Base-by-base conservation (phyloP, 768 basidiomycete genomes). In the Boletus vermiculosoides region DNA sequence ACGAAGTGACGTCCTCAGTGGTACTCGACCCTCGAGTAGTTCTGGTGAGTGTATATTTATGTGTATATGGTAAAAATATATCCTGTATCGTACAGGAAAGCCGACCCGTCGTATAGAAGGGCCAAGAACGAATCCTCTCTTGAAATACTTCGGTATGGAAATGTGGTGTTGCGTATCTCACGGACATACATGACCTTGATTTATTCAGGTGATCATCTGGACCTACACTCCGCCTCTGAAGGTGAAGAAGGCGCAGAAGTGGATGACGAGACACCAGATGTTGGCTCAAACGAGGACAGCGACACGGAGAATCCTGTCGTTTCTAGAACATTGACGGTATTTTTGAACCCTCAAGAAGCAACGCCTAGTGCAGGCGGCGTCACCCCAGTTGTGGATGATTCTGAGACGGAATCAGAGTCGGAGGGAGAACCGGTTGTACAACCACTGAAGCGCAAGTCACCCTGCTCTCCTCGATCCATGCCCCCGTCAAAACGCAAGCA, bases 191-290 rank as follows among this genome's bases (percentile, higher is more conserved):
- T 57, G 34, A 59, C 22, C 18, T 50, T 16, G 8, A 16, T 55
- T 37, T 22, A 2, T 63, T 46, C 56, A 77, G 79, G 69, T 8
- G 64, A 73, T 55, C 74, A 78, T 44, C 61, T 85, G 39, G 78
- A 77, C 39, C 63, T 84, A 18, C 79, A 82, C 31, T 83, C 83
- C 25, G 83, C 77, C 22, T 81, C 79, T 9, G 83, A 83, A 60
- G 67, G 71, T 18, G 71, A 71, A 4, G 63, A 66, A 39, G 37
- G 1, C 8, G 52, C 59, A 34, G 66, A 60, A 8, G 63, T 63
- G 9, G 62, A 57, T 9, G 71, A 66, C 22, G 62, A 66, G 4
- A 60, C 57, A 9, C 54, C 59, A 5, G 62, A 65, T 31, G 31
- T 37, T 12, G 62, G 59, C 28, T 62, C 63, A 20, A 59, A 65